Percentiles rank a stretch among this genome's conserved stretches.
Conservation (phyloP, 768 basidiomycete species). For the Tulasnella sp. region DNA sequence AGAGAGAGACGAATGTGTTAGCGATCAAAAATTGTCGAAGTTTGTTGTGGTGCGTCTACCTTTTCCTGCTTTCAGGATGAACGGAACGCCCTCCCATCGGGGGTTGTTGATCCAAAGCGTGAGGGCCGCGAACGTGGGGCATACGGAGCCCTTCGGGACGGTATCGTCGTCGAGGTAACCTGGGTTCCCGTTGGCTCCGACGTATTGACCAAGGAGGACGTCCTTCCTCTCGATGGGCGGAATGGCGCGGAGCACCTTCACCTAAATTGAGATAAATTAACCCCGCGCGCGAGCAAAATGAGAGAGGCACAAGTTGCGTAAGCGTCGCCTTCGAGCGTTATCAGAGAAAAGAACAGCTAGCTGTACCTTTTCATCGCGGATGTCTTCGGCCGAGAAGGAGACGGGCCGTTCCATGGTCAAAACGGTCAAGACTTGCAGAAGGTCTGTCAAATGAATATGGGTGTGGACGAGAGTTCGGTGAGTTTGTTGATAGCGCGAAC, state of each 20-base stretch:
- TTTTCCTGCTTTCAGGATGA: slow-evolving; percentile 97
- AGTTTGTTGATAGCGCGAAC: background rate
- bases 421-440: slow-evolving; percentile 89
- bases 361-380: slow-evolving; percentile 91
- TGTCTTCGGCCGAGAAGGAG: slow-evolving; percentile 93
- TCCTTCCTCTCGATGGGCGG: slow-evolving; percentile 67
- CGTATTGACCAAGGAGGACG: slow-evolving; percentile 90
- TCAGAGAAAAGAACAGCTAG: slow-evolving; percentile 8
- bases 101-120: slow-evolving; percentile 90
- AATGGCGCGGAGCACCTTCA: slow-evolving; percentile 91
- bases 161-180: slow-evolving; percentile 98
- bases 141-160: slow-evolving; percentile 81
- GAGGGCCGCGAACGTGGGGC: slow-evolving; percentile 89
- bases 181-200: slow-evolving; percentile 80
- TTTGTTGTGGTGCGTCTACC: slow-evolving; percentile 42
- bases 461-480: slow-evolving; percentile 13
- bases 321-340: background rate
- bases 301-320: background rate
- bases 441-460: slow-evolving; percentile 39
- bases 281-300: background rate
- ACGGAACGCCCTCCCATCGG: slow-evolving; percentile 97
- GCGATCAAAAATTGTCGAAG: background rate
- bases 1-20: background rate
- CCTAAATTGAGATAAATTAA: slow-evolving; percentile 35
- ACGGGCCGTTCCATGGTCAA: slow-evolving; percentile 98